Percentiles rank a stretch among this genome's conserved stretches.
Conservation (phyloP, 805 yeast genomes). For the Monosporozyma aerobia region DNA sequence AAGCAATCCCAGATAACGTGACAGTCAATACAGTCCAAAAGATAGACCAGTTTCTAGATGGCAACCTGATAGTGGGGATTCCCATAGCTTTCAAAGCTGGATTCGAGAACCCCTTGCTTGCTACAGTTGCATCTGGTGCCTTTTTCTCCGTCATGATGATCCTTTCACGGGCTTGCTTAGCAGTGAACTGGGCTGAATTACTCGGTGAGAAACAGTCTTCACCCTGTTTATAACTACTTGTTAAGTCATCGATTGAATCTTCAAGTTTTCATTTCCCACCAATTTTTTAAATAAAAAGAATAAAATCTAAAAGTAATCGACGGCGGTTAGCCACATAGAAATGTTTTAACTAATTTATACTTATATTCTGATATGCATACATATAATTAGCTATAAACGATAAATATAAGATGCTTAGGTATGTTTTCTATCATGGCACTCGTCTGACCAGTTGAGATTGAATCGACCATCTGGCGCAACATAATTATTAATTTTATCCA, state of each 20-base stretch:
- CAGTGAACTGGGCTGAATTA: neutral
- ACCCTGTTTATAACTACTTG: neutral
- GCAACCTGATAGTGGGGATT: conserved; percentile 63
- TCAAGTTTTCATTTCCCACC: neutral
- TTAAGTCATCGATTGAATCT: no score
- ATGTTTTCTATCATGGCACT: conserved; percentile 6
- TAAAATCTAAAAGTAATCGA: neutral
- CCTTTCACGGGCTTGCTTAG: neutral
- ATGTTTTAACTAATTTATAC: neutral
- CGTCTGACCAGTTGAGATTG: conserved; percentile 56
- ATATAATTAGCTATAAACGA: no score
- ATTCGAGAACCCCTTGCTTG: conserved; percentile 29
- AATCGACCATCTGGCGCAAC: conserved; percentile 64
- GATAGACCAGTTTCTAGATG: conserved; percentile 88
- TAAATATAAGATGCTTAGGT: neutral
- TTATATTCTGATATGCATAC: no score
- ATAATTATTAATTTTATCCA: conserved; percentile 51
- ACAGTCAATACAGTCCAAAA: conserved; percentile 67
- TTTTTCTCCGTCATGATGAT: neutral
- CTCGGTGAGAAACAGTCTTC: neutral
- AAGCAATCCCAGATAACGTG: conserved; percentile 64
- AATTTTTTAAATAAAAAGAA: no score
- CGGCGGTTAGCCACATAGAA: neutral
- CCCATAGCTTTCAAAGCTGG: conserved; percentile 87
- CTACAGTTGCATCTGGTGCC: neutral